Evolutionary conservation across 441 rosid species (phyloP), one percentile per base, ranked within the genome.

Genomic region (Raphanus hybrid): DNA sequence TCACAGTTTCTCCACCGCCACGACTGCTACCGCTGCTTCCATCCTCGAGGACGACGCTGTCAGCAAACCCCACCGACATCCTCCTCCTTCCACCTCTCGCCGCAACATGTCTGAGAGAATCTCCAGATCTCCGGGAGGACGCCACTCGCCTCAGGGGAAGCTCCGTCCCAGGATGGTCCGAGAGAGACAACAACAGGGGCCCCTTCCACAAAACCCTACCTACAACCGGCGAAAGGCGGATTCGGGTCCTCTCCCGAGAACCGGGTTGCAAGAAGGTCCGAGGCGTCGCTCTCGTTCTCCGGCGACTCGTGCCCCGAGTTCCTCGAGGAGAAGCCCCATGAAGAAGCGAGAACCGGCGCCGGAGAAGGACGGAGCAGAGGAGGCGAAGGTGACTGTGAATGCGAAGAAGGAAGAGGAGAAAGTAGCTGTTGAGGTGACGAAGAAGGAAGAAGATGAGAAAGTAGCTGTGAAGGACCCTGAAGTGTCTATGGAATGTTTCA

Each of bases 401-500:
- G 84, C 69, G 67, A 58, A 62, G 37, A 27, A 78, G 18, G 66
- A 77, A 71, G 73, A 14, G 64, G 12, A 34, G 6, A 75, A 69
- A 67, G 34, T 12, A 74, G 75, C 58, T 72, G 71, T 72, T 70
- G 74, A 84, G 73, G 85, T 78, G 34, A 64, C 59, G 39, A 64
- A 64, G 39, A 50, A 76, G 50, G 66, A 78, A 74, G 37, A 11
- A 0, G 59, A 54, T 15, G 59, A 15, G 26, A 23, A 23, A 16
- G 86, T 84, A 78, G 76, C 87, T 71, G 70, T 83, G 6, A 92
- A 80, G 23, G 65, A 90, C 67, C 94, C 97, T 64, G 86, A 75
- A 4, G 96, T 92, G 67, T 87, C 98, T 3, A 74, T 94, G 81
- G 97, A 92, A 77, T 91, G 98, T 76, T 94, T 94, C 83, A 94